Conservation (phyloP, 192 early-diverging fungal species). For the Chytriomyces sp. region DNA sequence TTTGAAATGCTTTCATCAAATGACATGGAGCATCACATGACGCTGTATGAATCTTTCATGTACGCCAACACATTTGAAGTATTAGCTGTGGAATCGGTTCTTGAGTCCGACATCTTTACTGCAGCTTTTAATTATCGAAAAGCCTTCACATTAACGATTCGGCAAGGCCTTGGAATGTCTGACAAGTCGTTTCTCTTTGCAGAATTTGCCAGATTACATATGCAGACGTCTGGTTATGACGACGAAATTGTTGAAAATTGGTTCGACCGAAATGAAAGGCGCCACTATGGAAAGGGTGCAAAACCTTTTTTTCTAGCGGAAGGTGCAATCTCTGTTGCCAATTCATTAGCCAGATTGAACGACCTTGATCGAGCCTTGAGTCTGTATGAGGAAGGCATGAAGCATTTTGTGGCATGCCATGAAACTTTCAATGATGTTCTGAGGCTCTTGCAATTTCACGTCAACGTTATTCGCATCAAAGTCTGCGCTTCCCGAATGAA, state of each 20-base stretch:
- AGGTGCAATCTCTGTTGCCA: neutral
- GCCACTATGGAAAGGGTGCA: neutral
- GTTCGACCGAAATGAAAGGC: neutral
- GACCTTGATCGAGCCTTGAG: neutral
- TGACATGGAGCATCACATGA: neutral
- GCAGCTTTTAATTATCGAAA: neutral
- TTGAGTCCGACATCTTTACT: neutral
- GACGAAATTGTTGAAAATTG: neutral
- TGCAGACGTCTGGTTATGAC: constrained; percentile 8
- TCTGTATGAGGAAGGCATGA: neutral
- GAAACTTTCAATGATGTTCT: neutral
- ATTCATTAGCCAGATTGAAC: neutral
- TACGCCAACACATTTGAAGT: neutral
- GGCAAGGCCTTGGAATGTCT: constrained; percentile 6
- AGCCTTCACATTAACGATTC: neutral
- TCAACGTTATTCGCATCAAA: neutral
- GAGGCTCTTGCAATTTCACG: neutral
- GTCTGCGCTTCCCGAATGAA: neutral
- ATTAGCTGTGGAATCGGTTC: neutral
- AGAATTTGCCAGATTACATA: neutral
- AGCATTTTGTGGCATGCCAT: neutral
- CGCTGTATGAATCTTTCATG: constrained; percentile 6
- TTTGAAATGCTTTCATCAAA: neutral
- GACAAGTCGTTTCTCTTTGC: neutral
- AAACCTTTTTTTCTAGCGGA: neutral